Percentiles rank a stretch among this genome's conserved stretches.
Evolutionary conservation across 2,329 filamentous ascomycete species (phyloP).

Genomic region (Epichloe scottii): DNA sequence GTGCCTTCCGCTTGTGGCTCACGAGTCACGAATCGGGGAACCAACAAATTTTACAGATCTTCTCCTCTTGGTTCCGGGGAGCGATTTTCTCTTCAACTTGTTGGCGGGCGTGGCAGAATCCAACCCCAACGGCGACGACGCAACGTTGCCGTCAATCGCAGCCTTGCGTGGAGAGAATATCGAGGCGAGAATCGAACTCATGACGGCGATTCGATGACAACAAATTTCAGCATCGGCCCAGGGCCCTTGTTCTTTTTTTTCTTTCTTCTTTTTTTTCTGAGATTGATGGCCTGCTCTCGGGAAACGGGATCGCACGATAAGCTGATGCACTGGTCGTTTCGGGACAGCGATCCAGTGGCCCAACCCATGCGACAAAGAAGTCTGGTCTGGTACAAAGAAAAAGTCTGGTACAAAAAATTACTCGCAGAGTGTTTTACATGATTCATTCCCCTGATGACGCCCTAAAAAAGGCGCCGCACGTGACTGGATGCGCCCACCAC

Average conservation of each 20-base stretch:
- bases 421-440: not conserved
- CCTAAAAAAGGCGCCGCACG: too few relatives aligned
- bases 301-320: not conserved
- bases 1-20: not conserved
- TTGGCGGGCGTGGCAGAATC: not conserved
- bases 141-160: not conserved
- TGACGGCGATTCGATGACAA: not conserved
- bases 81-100: not conserved
- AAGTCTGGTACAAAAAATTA: too few relatives aligned
- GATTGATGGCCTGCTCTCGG: not conserved
- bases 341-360: too few relatives aligned
- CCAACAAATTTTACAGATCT: constrained; percentile 1
- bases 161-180: constrained; percentile 5
- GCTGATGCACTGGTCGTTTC: too few relatives aligned
- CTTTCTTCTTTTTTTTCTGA: not conserved
- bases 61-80: not conserved
- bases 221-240: not conserved
- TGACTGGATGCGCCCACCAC: too few relatives aligned
- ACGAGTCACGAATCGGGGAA: not conserved
- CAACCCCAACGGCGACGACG: not conserved
- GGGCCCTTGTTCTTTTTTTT: too few relatives aligned
- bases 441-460: not conserved
- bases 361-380: too few relatives aligned
- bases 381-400: too few relatives aligned
- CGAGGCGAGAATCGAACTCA: constrained; percentile 1